Conservation (phyloP, 2,329 filamentous ascomycete species). For the Fusarium guadeloupense region DNA sequence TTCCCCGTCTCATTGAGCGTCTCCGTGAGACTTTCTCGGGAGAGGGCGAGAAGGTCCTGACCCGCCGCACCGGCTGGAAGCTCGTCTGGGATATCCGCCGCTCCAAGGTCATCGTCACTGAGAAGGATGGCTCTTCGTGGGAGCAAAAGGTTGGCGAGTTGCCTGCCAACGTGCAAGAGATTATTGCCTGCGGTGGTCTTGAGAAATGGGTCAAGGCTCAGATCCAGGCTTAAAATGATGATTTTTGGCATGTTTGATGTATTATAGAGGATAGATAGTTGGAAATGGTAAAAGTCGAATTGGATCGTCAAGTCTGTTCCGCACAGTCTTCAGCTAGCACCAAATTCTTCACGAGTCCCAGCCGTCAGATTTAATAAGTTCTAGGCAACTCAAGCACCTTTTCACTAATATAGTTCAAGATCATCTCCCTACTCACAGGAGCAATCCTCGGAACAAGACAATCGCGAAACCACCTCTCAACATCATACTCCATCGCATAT, state of each 20-base stretch:
- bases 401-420: slow-evolving; percentile 76
- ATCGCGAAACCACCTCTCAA: slow-evolving; percentile 72
- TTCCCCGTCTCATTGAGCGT: slow-evolving; percentile 71
- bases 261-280: slow-evolving; percentile 22
- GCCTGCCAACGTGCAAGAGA: slow-evolving; percentile 86
- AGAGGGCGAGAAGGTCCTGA: slow-evolving; percentile 63
- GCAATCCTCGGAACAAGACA: slow-evolving; percentile 71
- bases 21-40: slow-evolving; percentile 69
- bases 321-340: too few species aligned
- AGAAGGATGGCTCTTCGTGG: slow-evolving; percentile 76
- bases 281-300: slow-evolving; percentile 15
- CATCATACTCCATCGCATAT: slow-evolving; percentile 71
- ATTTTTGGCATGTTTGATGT: slow-evolving; percentile 4
- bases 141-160: slow-evolving; percentile 84
- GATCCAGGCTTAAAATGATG: slow-evolving; percentile 53
- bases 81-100: slow-evolving; percentile 82
- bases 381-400: slow-evolving; percentile 72
- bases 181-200: slow-evolving; percentile 79
- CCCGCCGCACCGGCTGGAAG: slow-evolving; percentile 83
- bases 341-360: neutral
- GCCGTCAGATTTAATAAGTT: slow-evolving; percentile 63
- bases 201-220: slow-evolving; percentile 84
- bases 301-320: too few species aligned
- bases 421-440: slow-evolving; percentile 76
- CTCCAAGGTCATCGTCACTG: slow-evolving; percentile 75